Base-by-base conservation (phyloP, 2,329 filamentous ascomycete species). In the Fusarium napiforme region DNA sequence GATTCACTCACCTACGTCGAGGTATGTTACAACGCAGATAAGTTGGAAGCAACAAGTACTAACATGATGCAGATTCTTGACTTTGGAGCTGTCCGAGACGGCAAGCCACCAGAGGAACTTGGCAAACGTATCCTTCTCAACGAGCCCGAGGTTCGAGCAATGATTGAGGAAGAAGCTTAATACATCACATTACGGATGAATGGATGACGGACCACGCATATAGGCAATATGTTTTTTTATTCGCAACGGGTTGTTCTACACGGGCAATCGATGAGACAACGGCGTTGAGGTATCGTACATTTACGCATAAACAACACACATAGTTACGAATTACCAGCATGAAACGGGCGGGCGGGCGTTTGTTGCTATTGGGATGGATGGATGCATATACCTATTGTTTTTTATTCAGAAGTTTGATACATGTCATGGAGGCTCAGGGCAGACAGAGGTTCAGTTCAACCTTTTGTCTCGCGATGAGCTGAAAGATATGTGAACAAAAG, bases 1-100 rank as follows among this genome's bases (percentile, higher is more conserved):
- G 94, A 97, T 74, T 92, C 91, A 78, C 84, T 97, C 77, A 99
- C 96, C 26, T 99, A 97, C 82, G 95, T 99, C 66, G 96, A 99
- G 90, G 96, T 97, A 82, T 85, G 91, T 83, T 37, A n/a, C 19
- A 12, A 7, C 39, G 11, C 19, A 5, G 18, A 28, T 12, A 15
- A 19, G 16, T 12, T 14, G 5, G 15, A 10, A 37, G 19, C 19
- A 56, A 23, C 5, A 19, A 34, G 32, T 19, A 57, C 59, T 71
- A 64, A 71, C 39, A 47, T 45, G 32, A 28, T 26, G 11, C 61
- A 98, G 96, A 96, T 99, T 74, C 92, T 99, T 68, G 96, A 99
- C 83, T 99, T 98, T 83, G 96, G 96, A 67, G 96, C 96, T 73
- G 92, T 93, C 53, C 92, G 96, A 75, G 96, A 99, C 79, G 96